phyloP scores from a whole-genome alignment of 176 grass and related monocot genomes.

The Carex myosuroides region DNA sequence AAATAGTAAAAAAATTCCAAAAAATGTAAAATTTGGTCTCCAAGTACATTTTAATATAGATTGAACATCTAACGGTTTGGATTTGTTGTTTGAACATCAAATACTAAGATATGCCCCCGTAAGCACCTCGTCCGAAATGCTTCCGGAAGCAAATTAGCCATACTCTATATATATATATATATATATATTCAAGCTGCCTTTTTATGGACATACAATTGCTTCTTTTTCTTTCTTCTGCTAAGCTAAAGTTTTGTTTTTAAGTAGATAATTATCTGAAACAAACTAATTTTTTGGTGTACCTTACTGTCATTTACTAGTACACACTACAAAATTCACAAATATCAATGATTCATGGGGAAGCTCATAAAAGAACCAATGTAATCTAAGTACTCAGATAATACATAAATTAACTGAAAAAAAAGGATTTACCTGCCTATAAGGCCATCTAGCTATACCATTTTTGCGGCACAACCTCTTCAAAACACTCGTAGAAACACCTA shows the following conservation, averaged over 20 bases:
- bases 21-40: too few relatives aligned
- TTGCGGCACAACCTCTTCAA: conserved; percentile 91
- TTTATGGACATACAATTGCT: not conserved
- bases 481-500: conserved; percentile 85
- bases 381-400: not conserved
- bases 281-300: not conserved
- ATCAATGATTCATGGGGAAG: not conserved
- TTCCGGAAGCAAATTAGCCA: too few relatives aligned
- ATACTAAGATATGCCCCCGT: too few relatives aligned
- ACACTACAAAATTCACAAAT: not conserved
- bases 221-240: not conserved
- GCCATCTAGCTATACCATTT: conserved; percentile 87
- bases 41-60: too few relatives aligned
- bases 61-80: too few relatives aligned
- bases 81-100: too few relatives aligned
- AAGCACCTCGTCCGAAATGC: too few relatives aligned
- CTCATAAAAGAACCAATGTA: not conserved
- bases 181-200: not conserved
- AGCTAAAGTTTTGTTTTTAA: not conserved
- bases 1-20: too few relatives aligned
- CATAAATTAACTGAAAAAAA: not conserved
- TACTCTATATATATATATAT: too few relatives aligned
- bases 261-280: not conserved
- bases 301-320: not conserved
- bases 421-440: conserved; percentile 72